Evolutionary conservation across 176 grass and related monocot species (phyloP).

Genomic region (Rhynchospora pubera): DNA sequence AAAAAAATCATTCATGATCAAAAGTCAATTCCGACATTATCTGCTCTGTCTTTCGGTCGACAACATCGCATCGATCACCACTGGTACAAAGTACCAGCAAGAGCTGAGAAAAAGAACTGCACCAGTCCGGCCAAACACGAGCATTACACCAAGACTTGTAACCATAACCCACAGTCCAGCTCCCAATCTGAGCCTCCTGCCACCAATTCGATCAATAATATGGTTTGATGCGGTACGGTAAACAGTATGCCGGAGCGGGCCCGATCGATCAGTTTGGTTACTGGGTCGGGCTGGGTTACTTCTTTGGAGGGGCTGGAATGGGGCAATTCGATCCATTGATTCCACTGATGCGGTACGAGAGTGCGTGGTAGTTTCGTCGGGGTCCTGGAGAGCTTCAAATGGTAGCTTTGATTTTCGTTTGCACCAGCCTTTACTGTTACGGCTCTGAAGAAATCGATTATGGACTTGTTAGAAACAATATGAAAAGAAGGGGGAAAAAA

Average conservation of each 20-base stretch:
- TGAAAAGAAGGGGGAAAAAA: background rate
- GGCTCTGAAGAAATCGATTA: background rate
- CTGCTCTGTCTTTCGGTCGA: background rate
- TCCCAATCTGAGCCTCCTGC: conserved; percentile 10
- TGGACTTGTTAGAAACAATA: background rate
- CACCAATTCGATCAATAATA: conserved; percentile 2
- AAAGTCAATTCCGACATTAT: background rate
- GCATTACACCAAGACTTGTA: conserved; percentile 16
- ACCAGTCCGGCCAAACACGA: conserved; percentile 10
- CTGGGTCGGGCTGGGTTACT: background rate
- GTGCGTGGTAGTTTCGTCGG: background rate
- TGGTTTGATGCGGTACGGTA: background rate
- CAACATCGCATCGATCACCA: conserved; percentile 5
- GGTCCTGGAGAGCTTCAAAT: background rate
- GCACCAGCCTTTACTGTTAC: conserved; percentile 14
- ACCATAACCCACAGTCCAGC: conserved; percentile 21
- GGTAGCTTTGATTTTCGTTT: conserved; percentile 11
- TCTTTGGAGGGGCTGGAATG: background rate
- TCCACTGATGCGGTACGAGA: conserved; percentile 9
- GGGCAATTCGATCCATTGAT: background rate
- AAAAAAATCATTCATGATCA: background rate
- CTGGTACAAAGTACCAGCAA: conserved; percentile 19
- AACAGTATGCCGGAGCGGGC: background rate
- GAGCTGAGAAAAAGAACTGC: conserved; percentile 23
- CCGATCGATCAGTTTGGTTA: background rate